These are phyloP conservation scores for Acanthamoeba quina DNA, from an alignment of 208 protist genomes.

Conservation along the genomic window DNA sequence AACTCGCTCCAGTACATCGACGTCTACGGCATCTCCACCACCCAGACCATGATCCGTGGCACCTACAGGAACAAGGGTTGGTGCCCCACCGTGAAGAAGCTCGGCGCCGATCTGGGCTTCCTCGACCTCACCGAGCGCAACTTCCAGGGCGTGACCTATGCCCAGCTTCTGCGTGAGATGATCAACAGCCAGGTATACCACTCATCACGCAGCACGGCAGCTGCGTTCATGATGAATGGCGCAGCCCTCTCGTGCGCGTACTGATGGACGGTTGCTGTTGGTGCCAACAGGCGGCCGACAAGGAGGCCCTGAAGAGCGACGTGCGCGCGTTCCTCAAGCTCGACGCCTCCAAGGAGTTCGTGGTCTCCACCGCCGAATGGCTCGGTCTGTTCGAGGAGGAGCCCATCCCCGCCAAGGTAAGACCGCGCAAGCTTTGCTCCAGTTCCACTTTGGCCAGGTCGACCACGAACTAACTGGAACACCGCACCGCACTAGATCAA, in stretches of 20 bases:
- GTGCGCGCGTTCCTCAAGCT: conserved; percentile 54
- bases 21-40: conserved; percentile 81
- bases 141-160: conserved; percentile 55
- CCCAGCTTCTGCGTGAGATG: conserved; percentile 40
- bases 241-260: too few relatives aligned
- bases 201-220: too few relatives aligned
- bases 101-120: conserved; percentile 70
- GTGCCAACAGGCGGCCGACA: conserved; percentile 13
- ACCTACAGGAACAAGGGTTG: conserved; percentile 84
- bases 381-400: conserved; percentile 70
- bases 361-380: conserved; percentile 45
- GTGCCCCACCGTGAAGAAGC: conserved; percentile 71
- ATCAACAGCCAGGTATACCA: conserved; percentile 39
- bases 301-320: conserved; percentile 62
- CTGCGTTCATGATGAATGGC: too few relatives aligned
- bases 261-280: not conserved
- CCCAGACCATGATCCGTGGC: conserved; percentile 86
- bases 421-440: not conserved
- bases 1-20: conserved; percentile 82
- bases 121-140: conserved; percentile 50
- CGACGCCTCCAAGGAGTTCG: not conserved
- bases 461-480: not conserved
- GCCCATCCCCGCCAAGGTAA: conserved; percentile 40
- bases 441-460: too few relatives aligned
- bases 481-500: conserved; percentile 4